phyloP scores from a whole-genome alignment of 2,329 filamentous ascomycete species.

The Tetracladium maxilliforme region DNA sequence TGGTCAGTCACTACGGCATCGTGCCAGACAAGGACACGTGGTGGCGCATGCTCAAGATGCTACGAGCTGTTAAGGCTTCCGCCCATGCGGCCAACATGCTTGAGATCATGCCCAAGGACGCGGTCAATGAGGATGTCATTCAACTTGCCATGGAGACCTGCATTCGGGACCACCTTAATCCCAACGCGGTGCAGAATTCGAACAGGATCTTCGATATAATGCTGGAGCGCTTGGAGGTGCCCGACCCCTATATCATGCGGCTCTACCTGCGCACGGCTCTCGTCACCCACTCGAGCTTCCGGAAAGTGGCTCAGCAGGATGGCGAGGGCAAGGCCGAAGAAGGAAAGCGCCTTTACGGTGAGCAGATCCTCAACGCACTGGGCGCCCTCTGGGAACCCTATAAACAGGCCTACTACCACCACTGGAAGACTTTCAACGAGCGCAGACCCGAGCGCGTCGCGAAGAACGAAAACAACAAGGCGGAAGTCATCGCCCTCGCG shows the following conservation, averaged over 20 bases:
- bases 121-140: slow-evolving; percentile 39
- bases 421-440: slow-evolving; percentile 11
- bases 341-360: slow-evolving; percentile 28
- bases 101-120: slow-evolving; percentile 28
- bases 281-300: slow-evolving; percentile 1
- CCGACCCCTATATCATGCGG: slow-evolving; percentile 34
- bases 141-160: slow-evolving; percentile 62
- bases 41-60: slow-evolving; percentile 49
- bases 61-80: slow-evolving; percentile 53
- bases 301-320: slow-evolving; percentile 1
- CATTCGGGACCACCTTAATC: slow-evolving; percentile 62
- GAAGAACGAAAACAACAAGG: slow-evolving; percentile 3
- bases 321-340: slow-evolving; percentile 1
- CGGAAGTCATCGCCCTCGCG: slow-evolving; percentile 9
- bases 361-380: slow-evolving; percentile 34
- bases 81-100: slow-evolving; percentile 45
- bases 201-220: slow-evolving; percentile 51
- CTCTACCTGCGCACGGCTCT: slow-evolving; percentile 29
- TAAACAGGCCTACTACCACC: slow-evolving; percentile 9
- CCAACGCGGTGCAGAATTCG: slow-evolving; percentile 50
- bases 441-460: slow-evolving; percentile 5
- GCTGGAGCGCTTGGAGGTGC: slow-evolving; percentile 23
- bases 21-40: slow-evolving; percentile 60
- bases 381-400: too few relatives aligned
- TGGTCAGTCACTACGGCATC: slow-evolving; percentile 48